Evolutionary conservation across 148 eudicot species (phyloP).

Genomic region (Silene uniflora): DNA sequence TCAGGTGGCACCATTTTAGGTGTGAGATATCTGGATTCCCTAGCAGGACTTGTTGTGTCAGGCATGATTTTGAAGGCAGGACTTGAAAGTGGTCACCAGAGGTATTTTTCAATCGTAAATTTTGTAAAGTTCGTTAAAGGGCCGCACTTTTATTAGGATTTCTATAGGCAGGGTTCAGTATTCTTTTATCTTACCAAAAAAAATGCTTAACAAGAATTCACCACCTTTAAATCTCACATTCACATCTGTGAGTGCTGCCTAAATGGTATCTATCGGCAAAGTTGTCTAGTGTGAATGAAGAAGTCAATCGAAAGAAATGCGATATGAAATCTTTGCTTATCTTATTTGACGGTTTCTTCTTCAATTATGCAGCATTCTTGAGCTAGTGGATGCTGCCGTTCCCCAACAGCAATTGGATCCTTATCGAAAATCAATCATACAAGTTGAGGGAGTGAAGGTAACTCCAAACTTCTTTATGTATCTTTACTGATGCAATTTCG

Average conservation of each 20-base stretch:
- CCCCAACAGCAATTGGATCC: conserved; percentile 72
- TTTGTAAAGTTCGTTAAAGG: neutral
- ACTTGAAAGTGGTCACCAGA: conserved; percentile 85
- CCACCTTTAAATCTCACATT: neutral
- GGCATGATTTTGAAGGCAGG: conserved; percentile 97
- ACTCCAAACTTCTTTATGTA: conserved; percentile 10
- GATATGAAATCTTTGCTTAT: conserved; percentile 2
- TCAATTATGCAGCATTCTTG: conserved; percentile 54
- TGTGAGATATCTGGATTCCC: conserved; percentile 80
- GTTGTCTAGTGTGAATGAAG: conserved; percentile 2
- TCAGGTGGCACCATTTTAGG: conserved; percentile 96
- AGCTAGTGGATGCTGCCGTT: conserved; percentile 96
- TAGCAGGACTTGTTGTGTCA: conserved; percentile 90
- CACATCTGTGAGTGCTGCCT: neutral
- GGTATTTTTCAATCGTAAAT: conserved; percentile 37
- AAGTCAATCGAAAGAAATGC: neutral
- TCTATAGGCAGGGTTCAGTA: neutral
- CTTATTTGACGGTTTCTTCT: conserved; percentile 9
- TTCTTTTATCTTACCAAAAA: neutral
- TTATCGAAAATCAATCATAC: conserved; percentile 53
- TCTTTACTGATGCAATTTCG: neutral
- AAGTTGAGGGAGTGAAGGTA: conserved; percentile 88
- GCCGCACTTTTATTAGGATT: neutral
- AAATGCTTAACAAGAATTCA: neutral
- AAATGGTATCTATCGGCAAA: neutral